phyloP scores from a whole-genome alignment of 768 basidiomycete genomes.

The Sporobolomyces pararoseus region DNA sequence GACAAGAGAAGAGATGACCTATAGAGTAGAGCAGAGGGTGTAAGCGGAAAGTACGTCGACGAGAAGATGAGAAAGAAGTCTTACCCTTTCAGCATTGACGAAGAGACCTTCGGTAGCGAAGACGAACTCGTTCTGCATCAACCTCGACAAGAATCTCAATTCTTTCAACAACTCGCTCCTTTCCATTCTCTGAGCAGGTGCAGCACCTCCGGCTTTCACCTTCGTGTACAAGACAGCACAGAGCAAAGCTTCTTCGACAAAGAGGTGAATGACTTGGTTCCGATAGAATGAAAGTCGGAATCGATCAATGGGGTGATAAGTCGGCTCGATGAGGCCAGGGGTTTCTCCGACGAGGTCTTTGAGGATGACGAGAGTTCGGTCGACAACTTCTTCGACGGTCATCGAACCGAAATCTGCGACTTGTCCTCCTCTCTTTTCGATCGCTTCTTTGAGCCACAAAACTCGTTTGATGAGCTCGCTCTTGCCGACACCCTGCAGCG shows the following conservation, averaged over 20 bases:
- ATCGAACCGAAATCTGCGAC: slow-evolving; percentile 43
- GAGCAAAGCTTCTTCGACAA: slow-evolving; percentile 40
- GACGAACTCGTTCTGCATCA: slow-evolving; percentile 45
- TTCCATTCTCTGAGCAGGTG: slow-evolving; percentile 32
- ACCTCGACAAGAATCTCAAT: slow-evolving; percentile 40
- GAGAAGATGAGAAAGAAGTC: background rate
- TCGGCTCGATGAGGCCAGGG: slow-evolving; percentile 41
- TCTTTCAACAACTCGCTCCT: slow-evolving; percentile 26
- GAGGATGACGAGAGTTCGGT: slow-evolving; percentile 39
- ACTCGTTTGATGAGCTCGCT: slow-evolving; percentile 43
- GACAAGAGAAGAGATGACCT: slow-evolving; percentile 33
- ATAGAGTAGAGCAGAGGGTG: too few species aligned
- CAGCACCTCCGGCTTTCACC: slow-evolving; percentile 39
- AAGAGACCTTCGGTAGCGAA: slow-evolving; percentile 42
- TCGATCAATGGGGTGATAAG: slow-evolving; percentile 38
- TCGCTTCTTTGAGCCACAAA: slow-evolving; percentile 39
- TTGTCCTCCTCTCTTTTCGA: slow-evolving; percentile 39
- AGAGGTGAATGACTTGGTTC: slow-evolving; percentile 44
- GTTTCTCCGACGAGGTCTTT: slow-evolving; percentile 43
- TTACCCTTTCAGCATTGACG: slow-evolving; percentile 36
- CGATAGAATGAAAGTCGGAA: slow-evolving; percentile 45
- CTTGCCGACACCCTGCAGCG: slow-evolving; percentile 37
- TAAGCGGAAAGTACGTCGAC: background rate
- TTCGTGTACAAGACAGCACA: slow-evolving; percentile 35
- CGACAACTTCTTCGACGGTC: slow-evolving; percentile 38